Evolutionary conservation across 2,329 filamentous ascomycete species (phyloP).

Genomic region (Fusarium buharicum): DNA sequence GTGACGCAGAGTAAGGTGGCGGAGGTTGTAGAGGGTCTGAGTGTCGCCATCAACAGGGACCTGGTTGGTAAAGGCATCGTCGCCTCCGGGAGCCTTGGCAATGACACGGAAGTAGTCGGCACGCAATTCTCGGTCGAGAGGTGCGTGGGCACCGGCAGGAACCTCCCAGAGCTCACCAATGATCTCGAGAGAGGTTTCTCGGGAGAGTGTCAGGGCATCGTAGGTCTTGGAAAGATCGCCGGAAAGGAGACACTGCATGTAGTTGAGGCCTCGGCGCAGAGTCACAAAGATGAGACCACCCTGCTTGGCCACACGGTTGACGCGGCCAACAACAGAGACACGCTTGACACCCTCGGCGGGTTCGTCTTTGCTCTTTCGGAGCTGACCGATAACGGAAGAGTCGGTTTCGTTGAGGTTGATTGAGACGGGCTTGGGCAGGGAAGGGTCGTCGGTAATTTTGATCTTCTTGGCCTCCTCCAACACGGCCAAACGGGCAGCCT

Average conservation of each 20-base stretch:
- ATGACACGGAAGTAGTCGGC: conserved; percentile 89
- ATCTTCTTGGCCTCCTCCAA: conserved; percentile 47
- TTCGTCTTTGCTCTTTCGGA: conserved; percentile 50
- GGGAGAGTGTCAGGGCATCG: conserved; percentile 84
- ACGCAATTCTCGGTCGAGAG: conserved; percentile 86
- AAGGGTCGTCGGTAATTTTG: conserved; percentile 67
- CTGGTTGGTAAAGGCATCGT: conserved; percentile 90
- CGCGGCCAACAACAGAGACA: conserved; percentile 82
- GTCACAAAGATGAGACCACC: conserved; percentile 88
- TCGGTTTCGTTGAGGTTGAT: conserved; percentile 73
- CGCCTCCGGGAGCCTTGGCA: conserved; percentile 77
- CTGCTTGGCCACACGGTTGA: conserved; percentile 83
- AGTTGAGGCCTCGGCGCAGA: conserved; percentile 78
- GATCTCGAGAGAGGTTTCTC: conserved; percentile 87
- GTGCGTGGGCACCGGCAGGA: conserved; percentile 81
- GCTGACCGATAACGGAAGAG: conserved; percentile 46
- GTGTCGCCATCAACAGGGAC: conserved; percentile 49
- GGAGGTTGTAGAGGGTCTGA: conserved; percentile 75
- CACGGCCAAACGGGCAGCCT: conserved; percentile 39
- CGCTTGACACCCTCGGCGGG: conserved; percentile 50
- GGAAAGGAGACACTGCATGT: conserved; percentile 68
- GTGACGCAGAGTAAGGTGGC: conserved; percentile 86
- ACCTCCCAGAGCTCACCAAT: conserved; percentile 86
- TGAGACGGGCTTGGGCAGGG: conserved; percentile 76
- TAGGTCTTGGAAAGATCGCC: conserved; percentile 91